Conservation (phyloP, 192 early-diverging fungal genomes). For the Backusella circina region DNA sequence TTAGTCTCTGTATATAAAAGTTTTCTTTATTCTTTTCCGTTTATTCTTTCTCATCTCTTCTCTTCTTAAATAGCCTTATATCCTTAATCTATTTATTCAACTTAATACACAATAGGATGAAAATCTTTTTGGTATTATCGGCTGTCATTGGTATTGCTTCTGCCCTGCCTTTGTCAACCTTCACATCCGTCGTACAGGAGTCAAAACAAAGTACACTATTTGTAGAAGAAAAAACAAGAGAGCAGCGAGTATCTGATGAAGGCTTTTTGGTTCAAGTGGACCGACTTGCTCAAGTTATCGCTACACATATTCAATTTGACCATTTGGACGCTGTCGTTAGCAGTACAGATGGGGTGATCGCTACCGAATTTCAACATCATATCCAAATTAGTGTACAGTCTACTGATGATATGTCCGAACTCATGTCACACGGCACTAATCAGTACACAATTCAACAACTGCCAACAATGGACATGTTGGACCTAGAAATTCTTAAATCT, state of each 20-base stretch:
- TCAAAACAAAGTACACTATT: neutral
- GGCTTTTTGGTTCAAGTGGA: constrained; percentile 13
- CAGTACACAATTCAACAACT: neutral
- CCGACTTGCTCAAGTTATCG: constrained; percentile 11
- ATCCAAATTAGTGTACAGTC: constrained; percentile 19
- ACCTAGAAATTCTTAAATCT: constrained; percentile 24
- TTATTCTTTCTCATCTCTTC: neutral
- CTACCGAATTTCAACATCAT: constrained; percentile 18
- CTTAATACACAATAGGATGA: neutral
- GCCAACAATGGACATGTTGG: constrained; percentile 11
- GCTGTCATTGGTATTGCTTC: neutral
- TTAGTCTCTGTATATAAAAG: neutral
- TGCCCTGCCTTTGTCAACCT: neutral
- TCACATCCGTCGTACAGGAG: neutral
- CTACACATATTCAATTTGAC: constrained; percentile 27
- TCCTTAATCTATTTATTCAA: neutral
- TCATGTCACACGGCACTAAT: neutral
- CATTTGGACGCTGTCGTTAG: constrained; percentile 22
- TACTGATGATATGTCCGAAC: neutral
- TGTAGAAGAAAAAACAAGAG: neutral
- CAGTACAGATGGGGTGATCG: constrained; percentile 11
- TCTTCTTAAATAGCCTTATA: neutral
- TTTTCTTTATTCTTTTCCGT: neutral
- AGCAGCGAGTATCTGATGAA: neutral
- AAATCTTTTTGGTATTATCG: neutral